phyloP scores from a whole-genome alignment of 2,329 filamentous ascomycete genomes.

The Penicillium frequentans region DNA sequence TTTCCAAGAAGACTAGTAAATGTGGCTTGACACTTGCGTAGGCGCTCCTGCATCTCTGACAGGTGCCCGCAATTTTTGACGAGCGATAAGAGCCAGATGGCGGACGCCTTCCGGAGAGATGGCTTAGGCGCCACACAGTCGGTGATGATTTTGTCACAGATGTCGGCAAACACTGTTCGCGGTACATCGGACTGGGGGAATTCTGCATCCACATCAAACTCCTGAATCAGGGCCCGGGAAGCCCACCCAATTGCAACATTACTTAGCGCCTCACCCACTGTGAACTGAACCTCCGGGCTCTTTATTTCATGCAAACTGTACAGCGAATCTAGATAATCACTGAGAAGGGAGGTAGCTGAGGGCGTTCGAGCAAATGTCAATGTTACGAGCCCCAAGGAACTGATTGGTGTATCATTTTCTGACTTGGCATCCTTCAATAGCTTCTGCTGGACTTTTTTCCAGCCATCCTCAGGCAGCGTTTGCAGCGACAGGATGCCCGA shows the following conservation, averaged over 20 bases:
- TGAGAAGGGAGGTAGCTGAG: slow-evolving; percentile 32
- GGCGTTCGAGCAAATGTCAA: slow-evolving; percentile 48
- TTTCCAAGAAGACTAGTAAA: slow-evolving; percentile 88
- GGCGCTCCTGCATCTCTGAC: slow-evolving; percentile 67
- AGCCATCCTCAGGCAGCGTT: slow-evolving; percentile 27
- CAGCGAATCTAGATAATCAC: slow-evolving; percentile 64
- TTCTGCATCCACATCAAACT: slow-evolving; percentile 69
- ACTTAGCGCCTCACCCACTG: slow-evolving; percentile 83
- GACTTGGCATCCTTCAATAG: slow-evolving; percentile 71
- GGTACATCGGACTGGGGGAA: slow-evolving; percentile 42
- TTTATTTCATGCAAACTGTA: slow-evolving; percentile 80
- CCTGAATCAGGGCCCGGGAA: slow-evolving; percentile 73
- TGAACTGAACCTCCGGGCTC: slow-evolving; percentile 84
- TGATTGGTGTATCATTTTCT: slow-evolving; percentile 77
- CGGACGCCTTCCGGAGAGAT: slow-evolving; percentile 83
- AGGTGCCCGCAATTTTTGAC: slow-evolving; percentile 86
- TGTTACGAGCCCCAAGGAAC: slow-evolving; percentile 75
- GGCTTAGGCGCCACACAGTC: slow-evolving; percentile 86
- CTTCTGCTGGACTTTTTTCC: slow-evolving; percentile 58
- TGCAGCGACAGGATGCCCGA: slow-evolving; percentile 52
- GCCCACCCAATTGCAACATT: slow-evolving; percentile 78
- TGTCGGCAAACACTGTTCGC: slow-evolving; percentile 47
- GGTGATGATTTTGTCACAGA: slow-evolving; percentile 71
- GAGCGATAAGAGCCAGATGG: slow-evolving; percentile 91
- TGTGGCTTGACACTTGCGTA: slow-evolving; percentile 78